Conservation (phyloP, 169 alveolate species). For the Cryptosporidium ryanae region DNA sequence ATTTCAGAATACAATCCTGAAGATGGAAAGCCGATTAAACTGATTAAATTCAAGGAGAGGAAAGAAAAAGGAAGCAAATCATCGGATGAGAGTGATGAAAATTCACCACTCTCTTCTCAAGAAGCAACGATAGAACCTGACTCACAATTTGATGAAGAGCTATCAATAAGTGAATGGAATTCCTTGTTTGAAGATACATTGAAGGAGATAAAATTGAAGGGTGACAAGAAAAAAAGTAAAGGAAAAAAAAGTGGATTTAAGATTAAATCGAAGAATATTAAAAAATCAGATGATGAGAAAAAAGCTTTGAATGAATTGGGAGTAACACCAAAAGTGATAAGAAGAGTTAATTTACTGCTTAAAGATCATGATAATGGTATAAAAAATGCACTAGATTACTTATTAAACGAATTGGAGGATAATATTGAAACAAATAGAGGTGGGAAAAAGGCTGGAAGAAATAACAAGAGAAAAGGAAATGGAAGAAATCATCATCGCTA, state of each 20-base stretch:
- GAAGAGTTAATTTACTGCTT: constrained; percentile 18
- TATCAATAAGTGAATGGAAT: constrained; percentile 68
- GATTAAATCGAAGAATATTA: constrained; percentile 10
- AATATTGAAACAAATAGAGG: background rate
- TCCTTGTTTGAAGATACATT: constrained; percentile 9
- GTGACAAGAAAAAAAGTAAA: background rate
- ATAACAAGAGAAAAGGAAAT: constrained; percentile 23
- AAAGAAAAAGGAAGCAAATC: background rate
- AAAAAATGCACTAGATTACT: constrained; percentile 53
- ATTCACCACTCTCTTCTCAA: background rate
- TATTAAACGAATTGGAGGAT: constrained; percentile 36
- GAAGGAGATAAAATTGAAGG: background rate
- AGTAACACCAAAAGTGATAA: constrained; percentile 22
- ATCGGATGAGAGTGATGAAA: constrained; percentile 1
- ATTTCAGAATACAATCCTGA: background rate
- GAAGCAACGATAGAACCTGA: background rate
- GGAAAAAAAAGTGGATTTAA: background rate
- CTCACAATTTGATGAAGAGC: constrained; percentile 50
- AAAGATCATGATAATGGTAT: constrained; percentile 58
- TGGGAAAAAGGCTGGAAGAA: background rate
- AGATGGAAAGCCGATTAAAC: background rate
- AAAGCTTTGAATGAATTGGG: constrained; percentile 24
- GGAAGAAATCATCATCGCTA: background rate
- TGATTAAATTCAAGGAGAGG: background rate
- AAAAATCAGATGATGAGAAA: constrained; percentile 26